Conservation (phyloP, 2,329 filamentous ascomycete species). For the Calonectria multiphialidica region DNA sequence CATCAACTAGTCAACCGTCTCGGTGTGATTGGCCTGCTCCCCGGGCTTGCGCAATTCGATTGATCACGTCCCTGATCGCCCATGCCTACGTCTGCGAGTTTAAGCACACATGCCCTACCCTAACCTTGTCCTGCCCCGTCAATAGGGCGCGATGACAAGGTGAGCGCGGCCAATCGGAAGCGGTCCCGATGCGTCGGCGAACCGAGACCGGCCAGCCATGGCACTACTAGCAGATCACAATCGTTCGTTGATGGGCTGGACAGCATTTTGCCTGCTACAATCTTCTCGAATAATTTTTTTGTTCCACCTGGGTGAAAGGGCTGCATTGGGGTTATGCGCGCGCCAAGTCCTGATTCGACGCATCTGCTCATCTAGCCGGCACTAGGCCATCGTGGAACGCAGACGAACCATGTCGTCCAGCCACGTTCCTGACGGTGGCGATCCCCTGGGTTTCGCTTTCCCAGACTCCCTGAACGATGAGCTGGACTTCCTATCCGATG, state of each 20-base stretch:
- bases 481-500: slow-evolving; percentile 5
- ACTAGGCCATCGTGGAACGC: not conserved
- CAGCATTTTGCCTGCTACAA: not conserved
- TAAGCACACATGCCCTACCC: not conserved
- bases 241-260: not conserved
- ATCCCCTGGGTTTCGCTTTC: not conserved
- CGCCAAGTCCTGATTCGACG: not conserved
- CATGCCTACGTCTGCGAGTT: not conserved
- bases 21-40: not conserved
- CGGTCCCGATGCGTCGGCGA: not conserved
- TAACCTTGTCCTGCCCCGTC: slow-evolving; percentile 12
- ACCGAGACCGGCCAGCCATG: slow-evolving; percentile 2
- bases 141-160: slow-evolving; percentile 27
- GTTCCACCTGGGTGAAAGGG: not conserved
- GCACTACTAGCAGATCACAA: not conserved
- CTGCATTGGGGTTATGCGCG: not conserved
- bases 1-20: not conserved
- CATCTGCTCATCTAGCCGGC: not conserved
- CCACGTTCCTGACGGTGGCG: not conserved
- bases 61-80: not conserved
- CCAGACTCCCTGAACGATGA: not conserved
- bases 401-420: not conserved
- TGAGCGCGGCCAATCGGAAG: slow-evolving; percentile 13
- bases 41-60: not conserved
- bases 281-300: not conserved